A percentile compares a stretch with the other conserved stretches of the same genome.
Conservation (phyloP, 1,284 basidiomycete genomes). For the Flammula alnicola region DNA sequence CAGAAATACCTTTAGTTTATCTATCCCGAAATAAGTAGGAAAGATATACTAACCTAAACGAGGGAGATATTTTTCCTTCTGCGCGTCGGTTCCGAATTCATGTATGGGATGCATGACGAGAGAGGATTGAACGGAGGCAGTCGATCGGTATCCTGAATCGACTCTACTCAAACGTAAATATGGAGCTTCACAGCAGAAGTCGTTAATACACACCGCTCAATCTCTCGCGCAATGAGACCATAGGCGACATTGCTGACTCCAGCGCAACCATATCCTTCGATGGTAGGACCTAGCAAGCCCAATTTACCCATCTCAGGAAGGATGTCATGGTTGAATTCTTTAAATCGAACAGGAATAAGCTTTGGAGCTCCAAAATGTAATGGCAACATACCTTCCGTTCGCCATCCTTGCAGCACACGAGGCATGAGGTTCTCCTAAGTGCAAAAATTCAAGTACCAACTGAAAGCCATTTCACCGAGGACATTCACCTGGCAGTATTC, state of each 20-base stretch:
- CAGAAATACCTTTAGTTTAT: not conserved
- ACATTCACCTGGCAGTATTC: constrained; percentile 77
- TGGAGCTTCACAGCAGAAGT: not conserved
- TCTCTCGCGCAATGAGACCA: constrained; percentile 91
- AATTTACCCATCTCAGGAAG: constrained; percentile 93
- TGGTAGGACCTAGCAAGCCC: constrained; percentile 91
- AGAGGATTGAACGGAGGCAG: constrained; percentile 95
- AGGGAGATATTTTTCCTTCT: constrained; percentile 93
- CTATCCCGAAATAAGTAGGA: not conserved
- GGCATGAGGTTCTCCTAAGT: constrained; percentile 82
- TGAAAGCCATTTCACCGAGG: not conserved
- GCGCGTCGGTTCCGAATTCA: constrained; percentile 88
- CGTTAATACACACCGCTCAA: constrained; percentile 70
- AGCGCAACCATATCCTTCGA: constrained; percentile 93
- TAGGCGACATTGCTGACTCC: constrained; percentile 93
- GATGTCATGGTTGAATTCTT: constrained; percentile 82
- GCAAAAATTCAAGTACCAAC: not conserved
- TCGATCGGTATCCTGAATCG: constrained; percentile 95
- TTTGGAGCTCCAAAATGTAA: not conserved
- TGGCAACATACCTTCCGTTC: constrained; percentile 75
- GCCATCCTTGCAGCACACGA: constrained; percentile 85
- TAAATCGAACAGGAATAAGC: not conserved
- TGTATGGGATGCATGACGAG: constrained; percentile 99
- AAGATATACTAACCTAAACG: constrained; percentile 63
- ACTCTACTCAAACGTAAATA: constrained; percentile 54